These are phyloP conservation scores for Globisporangium splendens DNA, from an alignment of 352 stramenopile species.

Conservation along the genomic window DNA sequence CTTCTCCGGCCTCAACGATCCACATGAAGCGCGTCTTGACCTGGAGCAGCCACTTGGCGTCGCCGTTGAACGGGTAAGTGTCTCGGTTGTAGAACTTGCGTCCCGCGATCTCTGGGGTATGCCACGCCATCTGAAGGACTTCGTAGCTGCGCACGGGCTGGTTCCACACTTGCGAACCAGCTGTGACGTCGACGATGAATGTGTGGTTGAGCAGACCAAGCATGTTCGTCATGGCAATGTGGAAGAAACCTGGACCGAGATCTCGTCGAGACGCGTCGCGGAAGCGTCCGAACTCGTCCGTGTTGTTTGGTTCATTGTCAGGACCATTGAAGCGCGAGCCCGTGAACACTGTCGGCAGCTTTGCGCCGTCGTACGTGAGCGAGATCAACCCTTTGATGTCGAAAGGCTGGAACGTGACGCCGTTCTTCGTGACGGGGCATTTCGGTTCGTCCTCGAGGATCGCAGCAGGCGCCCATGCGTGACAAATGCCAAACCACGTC, in stretches of 20 bases:
- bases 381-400: slow-evolving; percentile 62
- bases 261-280: slow-evolving; percentile 34
- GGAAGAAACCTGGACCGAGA: slow-evolving; percentile 49
- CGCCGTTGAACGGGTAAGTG: slow-evolving; percentile 64
- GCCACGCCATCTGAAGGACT: slow-evolving; percentile 40
- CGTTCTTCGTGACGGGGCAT: slow-evolving; percentile 48
- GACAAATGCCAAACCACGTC: slow-evolving; percentile 59
- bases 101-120: slow-evolving; percentile 28
- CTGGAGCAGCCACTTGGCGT: slow-evolving; percentile 45
- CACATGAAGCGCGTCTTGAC: slow-evolving; percentile 59
- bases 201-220: slow-evolving; percentile 40
- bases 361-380: slow-evolving; percentile 45
- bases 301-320: slow-evolving; percentile 35
- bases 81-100: slow-evolving; percentile 41
- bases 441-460: slow-evolving; percentile 45
- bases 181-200: slow-evolving; percentile 55
- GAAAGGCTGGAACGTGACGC: slow-evolving; percentile 45
- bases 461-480: slow-evolving; percentile 52
- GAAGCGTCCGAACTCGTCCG: slow-evolving; percentile 48
- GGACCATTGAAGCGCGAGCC: slow-evolving; percentile 49
- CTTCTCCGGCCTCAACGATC: slow-evolving; percentile 49
- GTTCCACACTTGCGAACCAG: slow-evolving; percentile 62
- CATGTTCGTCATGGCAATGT: slow-evolving; percentile 50
- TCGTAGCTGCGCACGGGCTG: slow-evolving; percentile 47
- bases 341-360: slow-evolving; percentile 50